Evolutionary conservation across 768 basidiomycete species (phyloP).

Genomic region (Baorangia bicolor): DNA sequence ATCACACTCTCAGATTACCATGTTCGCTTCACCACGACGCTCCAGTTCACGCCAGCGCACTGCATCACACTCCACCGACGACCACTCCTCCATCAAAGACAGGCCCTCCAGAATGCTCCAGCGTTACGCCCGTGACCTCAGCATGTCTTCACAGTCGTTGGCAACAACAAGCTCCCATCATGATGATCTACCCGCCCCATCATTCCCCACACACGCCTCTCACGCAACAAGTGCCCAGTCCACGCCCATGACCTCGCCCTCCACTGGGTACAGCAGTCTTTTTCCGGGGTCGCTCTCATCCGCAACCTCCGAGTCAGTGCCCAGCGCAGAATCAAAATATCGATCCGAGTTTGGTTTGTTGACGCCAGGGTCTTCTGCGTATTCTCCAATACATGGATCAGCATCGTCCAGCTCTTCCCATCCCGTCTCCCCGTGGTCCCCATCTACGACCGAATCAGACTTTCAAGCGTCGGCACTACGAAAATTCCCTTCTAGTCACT

Average conservation of each 20-base stretch:
- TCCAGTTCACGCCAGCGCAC: conserved; percentile 11
- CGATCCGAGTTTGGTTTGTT: conserved; percentile 19
- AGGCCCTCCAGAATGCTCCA: conserved; percentile 11
- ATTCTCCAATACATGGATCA: conserved; percentile 16
- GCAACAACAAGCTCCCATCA: conserved; percentile 7
- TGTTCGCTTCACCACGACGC: conserved; percentile 9
- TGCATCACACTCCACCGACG: conserved; percentile 20
- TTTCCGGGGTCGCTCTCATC: conserved; percentile 24
- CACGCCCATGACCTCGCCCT: conserved; percentile 27
- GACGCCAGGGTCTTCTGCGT: background rate
- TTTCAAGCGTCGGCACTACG: conserved; percentile 2
- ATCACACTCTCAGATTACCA: conserved; percentile 6
- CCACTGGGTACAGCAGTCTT: conserved; percentile 20
- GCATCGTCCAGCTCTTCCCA: conserved; percentile 15
- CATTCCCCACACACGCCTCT: background rate
- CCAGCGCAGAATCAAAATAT: conserved; percentile 10
- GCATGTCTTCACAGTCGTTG: conserved; percentile 21
- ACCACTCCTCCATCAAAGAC: conserved; percentile 8
- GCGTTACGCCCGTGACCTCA: conserved; percentile 14
- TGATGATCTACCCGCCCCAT: conserved; percentile 10
- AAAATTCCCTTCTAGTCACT: background rate
- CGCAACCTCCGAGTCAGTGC: conserved; percentile 24
- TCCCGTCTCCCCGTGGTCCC: conserved; percentile 14
- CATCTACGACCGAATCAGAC: conserved; percentile 22
- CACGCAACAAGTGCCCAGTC: conserved; percentile 20